These are phyloP conservation scores for Alnus rubra DNA, from an alignment of 306 rosid genomes.

Conservation along the genomic window DNA sequence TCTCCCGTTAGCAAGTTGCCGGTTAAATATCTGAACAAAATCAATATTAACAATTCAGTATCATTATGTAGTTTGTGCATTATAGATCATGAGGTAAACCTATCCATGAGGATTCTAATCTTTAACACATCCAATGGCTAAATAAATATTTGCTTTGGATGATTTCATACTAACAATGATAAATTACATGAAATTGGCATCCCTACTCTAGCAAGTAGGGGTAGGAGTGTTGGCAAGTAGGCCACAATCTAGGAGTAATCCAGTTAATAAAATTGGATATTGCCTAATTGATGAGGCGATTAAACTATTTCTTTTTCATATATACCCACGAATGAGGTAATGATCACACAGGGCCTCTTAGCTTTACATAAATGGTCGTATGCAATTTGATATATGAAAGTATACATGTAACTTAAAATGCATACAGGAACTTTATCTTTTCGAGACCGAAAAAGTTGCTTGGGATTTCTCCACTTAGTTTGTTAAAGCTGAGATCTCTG, in stretches of 20 bases:
- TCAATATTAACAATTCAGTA: background rate
- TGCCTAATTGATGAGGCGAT: background rate
- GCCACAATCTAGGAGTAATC: too few relatives aligned
- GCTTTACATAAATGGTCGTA: too few relatives aligned
- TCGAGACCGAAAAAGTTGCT: conserved; percentile 24
- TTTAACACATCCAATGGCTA: background rate
- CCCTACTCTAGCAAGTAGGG: too few relatives aligned
- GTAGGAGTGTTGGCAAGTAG: too few relatives aligned
- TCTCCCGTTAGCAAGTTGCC: conserved; percentile 57
- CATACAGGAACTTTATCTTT: conserved; percentile 48
- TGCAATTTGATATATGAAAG: background rate
- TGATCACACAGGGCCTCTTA: background rate
- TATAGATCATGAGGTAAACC: too few relatives aligned
- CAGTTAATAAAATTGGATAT: background rate
- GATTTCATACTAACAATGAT: too few relatives aligned
- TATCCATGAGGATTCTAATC: background rate
- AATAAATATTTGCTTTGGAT: background rate
- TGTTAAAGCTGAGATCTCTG: conserved; percentile 85
- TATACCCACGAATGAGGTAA: background rate
- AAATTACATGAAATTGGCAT: too few relatives aligned
- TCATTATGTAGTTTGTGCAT: background rate
- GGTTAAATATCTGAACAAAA: conserved; percentile 49
- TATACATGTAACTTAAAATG: background rate
- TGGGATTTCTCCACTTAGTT: conserved; percentile 64
- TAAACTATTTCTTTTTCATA: background rate